phyloP scores from a whole-genome alignment of 257 asterid genomes.

The Solanum medicagineum region DNA sequence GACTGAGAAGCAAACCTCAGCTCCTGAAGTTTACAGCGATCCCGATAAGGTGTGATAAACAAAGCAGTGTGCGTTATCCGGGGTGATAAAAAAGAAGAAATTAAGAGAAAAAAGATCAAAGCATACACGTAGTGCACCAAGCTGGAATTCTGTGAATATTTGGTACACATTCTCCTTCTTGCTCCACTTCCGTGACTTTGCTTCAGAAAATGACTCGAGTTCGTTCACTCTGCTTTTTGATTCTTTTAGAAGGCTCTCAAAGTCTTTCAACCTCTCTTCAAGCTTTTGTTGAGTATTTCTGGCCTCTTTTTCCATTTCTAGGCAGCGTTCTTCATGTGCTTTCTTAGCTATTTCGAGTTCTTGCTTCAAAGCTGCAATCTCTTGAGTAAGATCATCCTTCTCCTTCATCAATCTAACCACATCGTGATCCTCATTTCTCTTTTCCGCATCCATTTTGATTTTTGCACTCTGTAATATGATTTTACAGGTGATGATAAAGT shows the following conservation, averaged over 20 bases:
- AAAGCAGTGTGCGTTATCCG: too few relatives aligned
- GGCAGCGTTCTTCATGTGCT: constrained; percentile 20
- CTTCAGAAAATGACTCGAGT: constrained; percentile 40
- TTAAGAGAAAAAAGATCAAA: background rate
- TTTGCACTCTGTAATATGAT: constrained; percentile 28
- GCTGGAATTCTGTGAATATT: constrained; percentile 68
- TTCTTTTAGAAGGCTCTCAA: constrained; percentile 19
- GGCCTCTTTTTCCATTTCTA: constrained; percentile 23
- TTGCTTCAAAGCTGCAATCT: constrained; percentile 18
- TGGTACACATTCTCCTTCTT: constrained; percentile 54
- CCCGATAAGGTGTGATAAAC: background rate
- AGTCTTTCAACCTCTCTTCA: constrained; percentile 44
- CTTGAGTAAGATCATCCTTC: constrained; percentile 29
- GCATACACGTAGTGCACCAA: constrained; percentile 74
- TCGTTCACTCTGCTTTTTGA: constrained; percentile 35
- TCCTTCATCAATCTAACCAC: constrained; percentile 23
- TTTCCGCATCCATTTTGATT: constrained; percentile 6
- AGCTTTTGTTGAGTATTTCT: constrained; percentile 38
- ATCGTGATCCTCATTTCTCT: constrained; percentile 30
- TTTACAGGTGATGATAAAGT: background rate
- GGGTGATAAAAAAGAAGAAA: background rate
- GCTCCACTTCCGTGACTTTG: constrained; percentile 39
- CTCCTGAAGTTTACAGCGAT: constrained; percentile 24
- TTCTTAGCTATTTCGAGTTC: constrained; percentile 26
- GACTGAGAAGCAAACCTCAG: constrained; percentile 56